Evolutionary conservation across 441 rosid genomes (phyloP), one percentile per base, ranked within the genome.

Genomic region (Manihot esculenta): DNA sequence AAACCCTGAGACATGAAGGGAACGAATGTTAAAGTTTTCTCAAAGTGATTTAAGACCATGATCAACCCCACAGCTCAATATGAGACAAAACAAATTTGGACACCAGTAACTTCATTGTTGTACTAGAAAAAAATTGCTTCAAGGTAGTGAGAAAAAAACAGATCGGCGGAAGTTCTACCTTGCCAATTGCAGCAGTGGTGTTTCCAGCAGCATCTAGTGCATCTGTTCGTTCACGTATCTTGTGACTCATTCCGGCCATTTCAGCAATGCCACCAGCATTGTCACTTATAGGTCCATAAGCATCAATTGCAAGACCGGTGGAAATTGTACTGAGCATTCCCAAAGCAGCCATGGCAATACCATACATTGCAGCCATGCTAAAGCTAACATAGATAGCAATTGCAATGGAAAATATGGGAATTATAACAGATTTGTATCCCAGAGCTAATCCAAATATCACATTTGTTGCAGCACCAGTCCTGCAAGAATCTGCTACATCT

Each of bases 321-420:
- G 91, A 87, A 5, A 84, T 85, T 6, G 91, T 86, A 26, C 93
- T 89, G n/a, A 89, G 87, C 91, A 89, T 89, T 59, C 91, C 94
- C 60, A 89, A 69, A 26, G 91, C 88, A 75, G 91, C 82, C 69
- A 88, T 74, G 1, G 89, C 84, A 35, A 87, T 84, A 35, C 94
- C 91, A 58, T 87, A 87, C 91, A 89, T 87, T 10, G 86, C 88
- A 35, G 87, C 91, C 76, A 87, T 55, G 80, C 88, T 89, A 56
- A 89, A 89, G 84, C 91, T 89, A 50, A 78, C 87, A 56, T 78
- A 89, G 47, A 79, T 79, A 17, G 85, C 81, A 48, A 78, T 8
- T 15, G 89, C 91, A 44, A 87, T 88, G 38, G 89, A 80, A 21
- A 88, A 88, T 54, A 85, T 84, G 58, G 93, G 91, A 74, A 88